A percentile compares a stretch with the other conserved stretches of the same genome.
phyloP scores from a whole-genome alignment of 2,329 filamentous ascomycete species.

The Lithohypha guttulata region DNA sequence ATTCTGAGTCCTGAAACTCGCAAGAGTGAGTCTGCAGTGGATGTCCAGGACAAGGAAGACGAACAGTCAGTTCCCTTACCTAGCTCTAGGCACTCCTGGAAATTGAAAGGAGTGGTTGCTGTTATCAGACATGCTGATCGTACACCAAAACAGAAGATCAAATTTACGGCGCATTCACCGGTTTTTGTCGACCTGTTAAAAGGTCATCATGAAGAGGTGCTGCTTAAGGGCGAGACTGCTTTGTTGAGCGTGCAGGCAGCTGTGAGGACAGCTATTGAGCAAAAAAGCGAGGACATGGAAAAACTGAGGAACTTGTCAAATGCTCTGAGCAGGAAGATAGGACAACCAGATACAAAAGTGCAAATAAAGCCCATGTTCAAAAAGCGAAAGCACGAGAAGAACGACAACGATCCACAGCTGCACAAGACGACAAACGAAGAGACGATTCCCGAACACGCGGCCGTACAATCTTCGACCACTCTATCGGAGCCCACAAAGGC shows the following conservation, averaged over 20 bases:
- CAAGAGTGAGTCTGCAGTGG: conserved; percentile 10
- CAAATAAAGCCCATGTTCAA: conserved; percentile 99
- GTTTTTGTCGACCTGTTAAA: conserved; percentile 92
- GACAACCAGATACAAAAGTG: conserved; percentile 91
- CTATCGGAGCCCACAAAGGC: not conserved
- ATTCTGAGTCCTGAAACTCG: conserved; percentile 9
- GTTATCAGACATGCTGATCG: conserved; percentile 94
- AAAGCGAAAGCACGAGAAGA: conserved; percentile 63
- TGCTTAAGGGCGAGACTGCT: conserved; percentile 84
- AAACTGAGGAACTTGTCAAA: conserved; percentile 82
- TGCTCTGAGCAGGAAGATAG: conserved; percentile 82
- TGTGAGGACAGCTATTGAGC: conserved; percentile 66
- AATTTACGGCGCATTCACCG: conserved; percentile 95
- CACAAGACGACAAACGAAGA: conserved; percentile 9
- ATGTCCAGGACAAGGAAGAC: conserved; percentile 23
- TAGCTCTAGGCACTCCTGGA: conserved; percentile 87
- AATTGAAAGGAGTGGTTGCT: conserved; percentile 92
- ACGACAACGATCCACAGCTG: no score
- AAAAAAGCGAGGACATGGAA: conserved; percentile 69
- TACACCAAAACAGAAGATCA: conserved; percentile 98
- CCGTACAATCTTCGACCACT: not conserved
- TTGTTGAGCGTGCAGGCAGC: conserved; percentile 80
- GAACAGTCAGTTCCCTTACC: conserved; percentile 42
- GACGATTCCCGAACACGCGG: conserved; percentile 1
- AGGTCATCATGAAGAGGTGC: conserved; percentile 90